A percentile compares a stretch with the other conserved stretches of the same genome.
Conservation (phyloP, 768 basidiomycete species). For the Boletus tomentosulus region DNA sequence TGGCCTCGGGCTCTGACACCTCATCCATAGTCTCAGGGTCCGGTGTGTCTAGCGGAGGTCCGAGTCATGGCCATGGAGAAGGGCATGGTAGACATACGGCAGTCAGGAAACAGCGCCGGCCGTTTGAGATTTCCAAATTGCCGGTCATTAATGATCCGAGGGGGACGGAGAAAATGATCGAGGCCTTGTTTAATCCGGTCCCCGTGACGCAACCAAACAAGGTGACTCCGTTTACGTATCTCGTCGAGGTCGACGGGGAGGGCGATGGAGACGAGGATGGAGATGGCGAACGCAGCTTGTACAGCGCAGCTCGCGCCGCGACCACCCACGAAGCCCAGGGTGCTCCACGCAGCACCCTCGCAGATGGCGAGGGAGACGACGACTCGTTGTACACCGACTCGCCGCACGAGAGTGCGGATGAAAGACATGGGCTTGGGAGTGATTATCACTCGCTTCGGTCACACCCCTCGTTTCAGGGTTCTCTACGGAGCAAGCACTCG, state of each 20-base stretch:
- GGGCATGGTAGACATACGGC: conserved; percentile 1
- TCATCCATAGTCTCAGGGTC: conserved; percentile 21
- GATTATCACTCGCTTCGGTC: conserved; percentile 31
- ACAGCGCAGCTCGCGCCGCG: not conserved
- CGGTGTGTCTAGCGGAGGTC: not conserved
- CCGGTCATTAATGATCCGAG: conserved; percentile 55
- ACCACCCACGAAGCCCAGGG: not conserved
- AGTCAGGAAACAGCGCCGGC: conserved; percentile 22
- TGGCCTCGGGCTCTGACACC: conserved; percentile 12
- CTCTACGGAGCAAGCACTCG: conserved; percentile 20
- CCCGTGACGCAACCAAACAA: conserved; percentile 33
- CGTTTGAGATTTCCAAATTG: conserved; percentile 35
- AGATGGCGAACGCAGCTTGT: conserved; percentile 6
- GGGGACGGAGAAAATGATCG: conserved; percentile 71
- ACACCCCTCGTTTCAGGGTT: conserved; percentile 20
- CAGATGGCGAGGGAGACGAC: conserved; percentile 11
- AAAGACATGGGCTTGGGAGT: conserved; percentile 12
- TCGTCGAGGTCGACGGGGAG: conserved; percentile 26
- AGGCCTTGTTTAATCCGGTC: conserved; percentile 74
- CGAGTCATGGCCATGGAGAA: not conserved
- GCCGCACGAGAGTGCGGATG: conserved; percentile 6
- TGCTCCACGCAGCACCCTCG: not conserved
- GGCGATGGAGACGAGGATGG: conserved; percentile 13
- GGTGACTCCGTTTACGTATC: conserved; percentile 37
- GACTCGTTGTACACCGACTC: conserved; percentile 23